These are phyloP conservation scores for Raphanus hybrid DNA, from an alignment of 441 rosid species.

Conservation along the genomic window DNA sequence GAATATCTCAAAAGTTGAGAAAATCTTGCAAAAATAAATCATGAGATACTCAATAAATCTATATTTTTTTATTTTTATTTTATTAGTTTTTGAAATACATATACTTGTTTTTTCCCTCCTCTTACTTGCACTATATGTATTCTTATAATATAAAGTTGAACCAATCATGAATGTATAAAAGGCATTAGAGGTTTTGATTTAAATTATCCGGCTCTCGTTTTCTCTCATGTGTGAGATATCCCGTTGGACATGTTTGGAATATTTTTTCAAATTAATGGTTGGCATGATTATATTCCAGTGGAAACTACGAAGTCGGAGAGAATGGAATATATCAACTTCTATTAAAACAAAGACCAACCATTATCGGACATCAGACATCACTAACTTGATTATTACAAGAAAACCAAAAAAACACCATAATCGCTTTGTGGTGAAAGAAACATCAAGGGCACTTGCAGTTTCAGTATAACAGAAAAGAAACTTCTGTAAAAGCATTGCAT, in stretches of 20 bases:
- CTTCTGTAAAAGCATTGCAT: conserved; percentile 26
- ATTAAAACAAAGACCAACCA: not conserved
- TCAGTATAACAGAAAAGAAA: conserved; percentile 14
- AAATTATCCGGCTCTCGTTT: not conserved
- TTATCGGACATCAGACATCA: not conserved
- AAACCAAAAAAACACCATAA: not conserved
- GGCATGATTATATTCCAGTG: not conserved
- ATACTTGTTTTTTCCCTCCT: not conserved
- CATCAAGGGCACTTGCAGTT: conserved; percentile 32
- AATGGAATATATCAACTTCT: not conserved
- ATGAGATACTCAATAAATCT: too few relatives aligned
- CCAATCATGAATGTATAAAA: not conserved
- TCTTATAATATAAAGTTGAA: not conserved
- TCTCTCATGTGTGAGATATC: not conserved
- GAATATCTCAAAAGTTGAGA: too few relatives aligned
- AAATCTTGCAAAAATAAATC: too few relatives aligned
- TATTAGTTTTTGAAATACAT: not conserved
- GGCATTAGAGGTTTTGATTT: not conserved
- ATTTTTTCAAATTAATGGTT: not conserved
- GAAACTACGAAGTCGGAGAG: not conserved
- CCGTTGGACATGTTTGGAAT: not conserved
- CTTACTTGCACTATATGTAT: not conserved
- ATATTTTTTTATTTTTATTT: too few relatives aligned
- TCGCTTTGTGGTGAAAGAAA: not conserved
- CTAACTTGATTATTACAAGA: not conserved